A percentile compares a stretch with the other conserved stretches of the same genome.
Conservation (phyloP, 2,329 filamentous ascomycete genomes). For the Clarireedia homoeocarpa region DNA sequence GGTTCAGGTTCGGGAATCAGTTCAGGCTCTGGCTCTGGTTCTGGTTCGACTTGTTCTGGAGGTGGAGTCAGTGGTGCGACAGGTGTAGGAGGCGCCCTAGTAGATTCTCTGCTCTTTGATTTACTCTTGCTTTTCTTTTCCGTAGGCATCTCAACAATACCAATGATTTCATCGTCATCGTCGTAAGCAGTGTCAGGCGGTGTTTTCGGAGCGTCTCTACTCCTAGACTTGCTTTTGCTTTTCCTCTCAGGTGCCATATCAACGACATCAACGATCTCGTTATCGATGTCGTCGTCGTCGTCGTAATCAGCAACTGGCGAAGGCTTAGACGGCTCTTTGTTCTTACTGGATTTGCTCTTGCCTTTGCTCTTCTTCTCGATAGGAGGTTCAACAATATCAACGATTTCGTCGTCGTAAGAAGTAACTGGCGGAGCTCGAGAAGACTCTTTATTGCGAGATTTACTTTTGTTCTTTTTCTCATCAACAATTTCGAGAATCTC, state of each 20-base stretch:
- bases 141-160: constrained; percentile 42
- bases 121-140: constrained; percentile 36
- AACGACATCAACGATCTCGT: constrained; percentile 1
- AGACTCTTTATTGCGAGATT: not conserved
- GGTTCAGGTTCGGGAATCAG: constrained; percentile 36
- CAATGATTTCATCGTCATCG: constrained; percentile 34
- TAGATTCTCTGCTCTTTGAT: constrained; percentile 28
- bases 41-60: constrained; percentile 21
- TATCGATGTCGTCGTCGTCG: not conserved
- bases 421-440: not conserved
- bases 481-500: constrained; percentile 3
- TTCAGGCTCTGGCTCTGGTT: constrained; percentile 30
- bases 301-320: not conserved
- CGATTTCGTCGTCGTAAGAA: not conserved
- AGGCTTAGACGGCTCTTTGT: not conserved
- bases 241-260: constrained; percentile 28
- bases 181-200: not conserved
- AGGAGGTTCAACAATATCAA: constrained; percentile 26
- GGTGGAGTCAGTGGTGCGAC: constrained; percentile 31
- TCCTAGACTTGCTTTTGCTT: constrained; percentile 33
- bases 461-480: not conserved
- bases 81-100: constrained; percentile 28
- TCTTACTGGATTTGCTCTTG: constrained; percentile 31
- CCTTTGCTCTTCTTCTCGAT: constrained; percentile 31
- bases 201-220: constrained; percentile 32